Evolutionary conservation across 2,329 filamentous ascomycete genomes (phyloP), one percentile per base, ranked within the genome.

Genomic region (Apiospora rasikravindrae): DNA sequence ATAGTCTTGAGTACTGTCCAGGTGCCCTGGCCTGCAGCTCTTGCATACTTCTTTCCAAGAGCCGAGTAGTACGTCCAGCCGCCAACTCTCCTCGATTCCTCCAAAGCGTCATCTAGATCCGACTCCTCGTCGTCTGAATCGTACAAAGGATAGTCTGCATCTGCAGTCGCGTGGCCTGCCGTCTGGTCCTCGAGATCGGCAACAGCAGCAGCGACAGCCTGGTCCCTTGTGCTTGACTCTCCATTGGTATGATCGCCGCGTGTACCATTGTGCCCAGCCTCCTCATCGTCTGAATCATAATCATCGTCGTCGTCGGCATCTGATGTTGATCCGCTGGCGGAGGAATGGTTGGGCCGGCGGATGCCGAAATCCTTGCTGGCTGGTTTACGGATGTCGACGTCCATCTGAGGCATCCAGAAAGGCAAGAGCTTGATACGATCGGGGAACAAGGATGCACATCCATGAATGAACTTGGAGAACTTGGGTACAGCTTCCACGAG

Each of bases 401-500:
- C 92, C 96, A 99, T 99, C 83, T 99, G 96, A 0, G 96, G 96
- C 87, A 96, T 94, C 96, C 96, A 99, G 86, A 94, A 99, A 0
- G 96, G 96, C 7, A 99, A 87, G 16, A 99, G 88, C 67, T 98
- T 87, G 82, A 99, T 99, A 71, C 93, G 91, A 64, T 91, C 89
- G 0, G 95, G 95, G 82, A 98, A 97, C 66, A 99, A 84, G 14
- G 90, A 93, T 13, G 96, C 96, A 1, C 92, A 95, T 73, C 96
- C 96, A 82, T 99, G 96, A 72, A 99, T 98, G 82, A 98, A 99
- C 84, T 99, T 99, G 79, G 95, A 98, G 83, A 98, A 99, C 81
- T 99, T 99, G 74, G 96, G 96, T 2, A 99, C 95, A n/a, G 96
- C 95, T 84, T 99, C 96, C 2, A 99, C 96, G 22, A 99, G 88